These are phyloP conservation scores for Yamadazyma mexicana DNA, from an alignment of 1,139 yeast species.

Conservation along the genomic window DNA sequence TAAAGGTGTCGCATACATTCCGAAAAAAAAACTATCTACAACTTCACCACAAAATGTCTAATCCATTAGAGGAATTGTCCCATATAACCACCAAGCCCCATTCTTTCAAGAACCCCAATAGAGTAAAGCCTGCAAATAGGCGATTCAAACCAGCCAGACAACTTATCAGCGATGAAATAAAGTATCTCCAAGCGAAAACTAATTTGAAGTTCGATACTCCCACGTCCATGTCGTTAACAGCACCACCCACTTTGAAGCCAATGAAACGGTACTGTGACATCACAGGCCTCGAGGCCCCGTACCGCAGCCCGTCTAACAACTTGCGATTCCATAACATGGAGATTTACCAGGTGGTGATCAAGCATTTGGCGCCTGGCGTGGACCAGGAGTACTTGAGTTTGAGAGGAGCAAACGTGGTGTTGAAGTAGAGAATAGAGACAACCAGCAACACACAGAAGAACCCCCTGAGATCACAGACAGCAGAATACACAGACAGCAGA, in stretches of 20 bases:
- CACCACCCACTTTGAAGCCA: constrained; percentile 88
- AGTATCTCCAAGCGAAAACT: constrained; percentile 49
- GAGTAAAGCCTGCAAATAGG: constrained; percentile 49
- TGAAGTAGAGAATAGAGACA: constrained; percentile 43
- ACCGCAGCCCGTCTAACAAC: constrained; percentile 75
- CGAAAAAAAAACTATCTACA: background rate
- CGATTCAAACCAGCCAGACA: constrained; percentile 80
- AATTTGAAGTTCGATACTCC: constrained; percentile 48
- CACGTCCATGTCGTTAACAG: constrained; percentile 65
- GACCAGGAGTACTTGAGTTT: constrained; percentile 91
- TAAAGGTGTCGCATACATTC: background rate
- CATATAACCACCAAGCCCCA: constrained; percentile 44
- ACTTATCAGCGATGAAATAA: constrained; percentile 73
- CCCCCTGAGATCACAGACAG: no score
- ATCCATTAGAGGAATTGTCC: constrained; percentile 18
- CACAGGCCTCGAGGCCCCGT: constrained; percentile 81
- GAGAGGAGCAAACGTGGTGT: constrained; percentile 84
- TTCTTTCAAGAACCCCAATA: constrained; percentile 53
- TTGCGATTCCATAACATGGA: constrained; percentile 82
- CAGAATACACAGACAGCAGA: no score
- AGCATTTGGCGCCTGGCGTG: constrained; percentile 82
- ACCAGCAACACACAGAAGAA: no score
- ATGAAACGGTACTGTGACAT: constrained; percentile 87
- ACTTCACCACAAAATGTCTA: background rate
- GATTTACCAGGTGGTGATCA: constrained; percentile 74